Percentiles rank a stretch among this genome's conserved stretches.
Evolutionary conservation across 2,329 filamentous ascomycete species (phyloP).

Genomic region (Trichophyton rubrum): DNA sequence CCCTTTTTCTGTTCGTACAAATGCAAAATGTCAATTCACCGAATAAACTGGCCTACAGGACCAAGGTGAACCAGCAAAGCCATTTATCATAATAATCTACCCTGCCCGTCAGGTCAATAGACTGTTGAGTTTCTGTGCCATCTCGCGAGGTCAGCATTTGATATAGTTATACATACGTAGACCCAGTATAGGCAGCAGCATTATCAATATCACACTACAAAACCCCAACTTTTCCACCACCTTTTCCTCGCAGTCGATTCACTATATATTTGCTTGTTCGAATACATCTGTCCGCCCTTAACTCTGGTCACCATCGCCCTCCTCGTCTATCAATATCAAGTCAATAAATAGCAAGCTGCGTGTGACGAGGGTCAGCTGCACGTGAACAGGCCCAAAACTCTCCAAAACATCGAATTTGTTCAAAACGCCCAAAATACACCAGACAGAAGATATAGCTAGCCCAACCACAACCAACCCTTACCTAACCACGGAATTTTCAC

Average conservation of each 20-base stretch:
- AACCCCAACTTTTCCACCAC: not conserved
- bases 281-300: not conserved
- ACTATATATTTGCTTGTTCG: not conserved
- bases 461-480: too few relatives aligned
- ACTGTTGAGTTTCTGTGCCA: not conserved
- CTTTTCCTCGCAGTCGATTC: not conserved
- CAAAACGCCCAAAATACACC: not conserved
- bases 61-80: not conserved
- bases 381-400: constrained; percentile 4
- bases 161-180: not conserved
- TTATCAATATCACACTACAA: not conserved
- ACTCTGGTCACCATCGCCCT: too few relatives aligned
- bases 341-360: not conserved
- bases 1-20: not conserved
- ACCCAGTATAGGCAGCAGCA: not conserved
- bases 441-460: not conserved
- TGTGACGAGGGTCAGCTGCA: constrained; percentile 1
- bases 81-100: constrained; percentile 2
- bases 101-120: constrained; percentile 1
- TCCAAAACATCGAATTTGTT: not conserved
- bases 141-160: not conserved
- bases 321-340: not conserved
- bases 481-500: too few relatives aligned
- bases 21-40: not conserved
- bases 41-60: constrained; percentile 2